These are phyloP conservation scores for Dactylellina haptotyla DNA, from an alignment of 2,329 filamentous ascomycete genomes.

Conservation along the genomic window DNA sequence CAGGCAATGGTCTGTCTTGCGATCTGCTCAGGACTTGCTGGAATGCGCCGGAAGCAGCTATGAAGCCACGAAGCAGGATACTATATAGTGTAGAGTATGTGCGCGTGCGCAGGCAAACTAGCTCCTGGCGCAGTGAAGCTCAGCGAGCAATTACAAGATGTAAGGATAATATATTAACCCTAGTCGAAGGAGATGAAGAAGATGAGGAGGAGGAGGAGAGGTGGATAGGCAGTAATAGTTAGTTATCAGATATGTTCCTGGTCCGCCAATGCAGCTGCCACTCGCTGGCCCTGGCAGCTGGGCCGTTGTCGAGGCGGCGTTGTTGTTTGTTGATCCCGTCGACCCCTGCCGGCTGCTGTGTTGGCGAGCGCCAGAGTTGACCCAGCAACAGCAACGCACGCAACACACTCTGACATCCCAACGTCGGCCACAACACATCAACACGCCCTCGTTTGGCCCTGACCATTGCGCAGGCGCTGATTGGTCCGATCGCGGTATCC, in stretches of 20 bases:
- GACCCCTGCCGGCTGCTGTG: neutral
- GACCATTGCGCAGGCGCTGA: constrained; percentile 11
- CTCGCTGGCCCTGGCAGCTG: too few species aligned
- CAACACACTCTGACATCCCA: neutral
- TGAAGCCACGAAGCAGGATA: constrained; percentile 1
- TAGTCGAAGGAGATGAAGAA: neutral
- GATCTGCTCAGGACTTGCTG: neutral
- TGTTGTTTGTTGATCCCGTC: constrained; percentile 50
- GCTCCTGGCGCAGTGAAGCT: constrained; percentile 10
- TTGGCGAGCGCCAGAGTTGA: constrained; percentile 39
- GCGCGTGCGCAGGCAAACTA: neutral
- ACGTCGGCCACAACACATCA: constrained; percentile 14
- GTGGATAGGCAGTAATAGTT: neutral
- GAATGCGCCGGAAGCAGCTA: constrained; percentile 27
- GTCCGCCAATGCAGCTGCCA: too few species aligned
- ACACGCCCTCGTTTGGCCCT: neutral
- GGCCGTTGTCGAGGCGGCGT: constrained; percentile 18
- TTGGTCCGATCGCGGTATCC: constrained; percentile 27
- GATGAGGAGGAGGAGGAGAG: neutral
- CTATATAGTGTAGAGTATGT: too few species aligned
- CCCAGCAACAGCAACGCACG: constrained; percentile 27
- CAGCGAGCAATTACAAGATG: neutral
- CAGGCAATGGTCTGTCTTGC: constrained; percentile 27
- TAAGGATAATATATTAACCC: constrained; percentile 11
- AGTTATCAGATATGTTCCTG: too few species aligned